Conservation (phyloP, 305 asterid species). For the Monarda citriodora region DNA sequence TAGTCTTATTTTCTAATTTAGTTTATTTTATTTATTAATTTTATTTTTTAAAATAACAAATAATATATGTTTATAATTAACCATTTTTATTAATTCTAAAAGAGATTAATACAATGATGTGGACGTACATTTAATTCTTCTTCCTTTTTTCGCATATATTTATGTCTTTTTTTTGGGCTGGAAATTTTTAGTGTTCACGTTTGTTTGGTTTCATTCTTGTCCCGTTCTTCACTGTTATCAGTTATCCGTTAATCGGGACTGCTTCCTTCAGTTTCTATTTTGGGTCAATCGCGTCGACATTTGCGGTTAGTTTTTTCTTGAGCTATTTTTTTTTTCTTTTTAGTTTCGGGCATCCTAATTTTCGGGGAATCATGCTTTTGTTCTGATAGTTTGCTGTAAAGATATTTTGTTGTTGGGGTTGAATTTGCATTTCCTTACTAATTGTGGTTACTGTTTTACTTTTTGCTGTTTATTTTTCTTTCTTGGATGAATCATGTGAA, state of each 20-base stretch:
- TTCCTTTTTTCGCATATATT: constrained; percentile 2
- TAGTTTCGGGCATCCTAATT: neutral
- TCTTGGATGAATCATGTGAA: constrained; percentile 6
- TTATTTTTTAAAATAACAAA: no score
- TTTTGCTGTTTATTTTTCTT: constrained; percentile 23
- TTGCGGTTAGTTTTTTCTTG: constrained; percentile 26
- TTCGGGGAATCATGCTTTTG: constrained; percentile 21
- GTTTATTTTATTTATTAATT: no score
- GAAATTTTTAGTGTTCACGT: constrained; percentile 3
- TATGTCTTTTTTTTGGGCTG: constrained; percentile 17
- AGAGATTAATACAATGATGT: no score
- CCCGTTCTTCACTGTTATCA: constrained; percentile 11
- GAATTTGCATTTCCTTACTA: constrained; percentile 16
- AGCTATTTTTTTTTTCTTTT: neutral
- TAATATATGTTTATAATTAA: no score
- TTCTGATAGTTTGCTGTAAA: constrained; percentile 7
- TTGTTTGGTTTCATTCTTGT: constrained; percentile 16
- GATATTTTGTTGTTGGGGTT: constrained; percentile 16
- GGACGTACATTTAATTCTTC: neutral
- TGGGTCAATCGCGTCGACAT: constrained; percentile 25
- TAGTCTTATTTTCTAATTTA: no score
- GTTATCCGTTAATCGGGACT: constrained; percentile 26
- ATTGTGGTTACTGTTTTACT: constrained; percentile 2
- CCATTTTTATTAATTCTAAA: no score
- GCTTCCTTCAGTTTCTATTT: constrained; percentile 16